Base-by-base conservation (phyloP, 495 filamentous ascomycete genomes). In the Neurospora sublineolata region DNA sequence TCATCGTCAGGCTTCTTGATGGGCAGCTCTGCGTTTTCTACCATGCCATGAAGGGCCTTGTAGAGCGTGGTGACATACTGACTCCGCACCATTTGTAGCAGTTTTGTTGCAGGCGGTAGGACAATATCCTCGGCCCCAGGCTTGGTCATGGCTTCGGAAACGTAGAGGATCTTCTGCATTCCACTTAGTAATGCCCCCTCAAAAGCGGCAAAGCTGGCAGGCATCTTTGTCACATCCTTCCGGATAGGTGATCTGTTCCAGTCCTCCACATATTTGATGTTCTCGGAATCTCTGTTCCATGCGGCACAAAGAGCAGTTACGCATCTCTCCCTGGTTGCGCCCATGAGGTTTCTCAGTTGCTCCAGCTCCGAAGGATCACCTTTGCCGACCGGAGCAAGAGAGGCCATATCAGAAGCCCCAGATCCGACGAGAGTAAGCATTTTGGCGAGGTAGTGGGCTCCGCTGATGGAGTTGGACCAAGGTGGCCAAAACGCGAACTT, bases 401-500 rank as follows among this genome's bases (percentile, higher is more conserved):
- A 85, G 4, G 92, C 92, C 89, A 98, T 91, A 76, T 97, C 93
- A 67, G 91, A 90, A 1, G 94, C 93, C 1, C 93, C 95, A 2
- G 87, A 89, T 23, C 94, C 94, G 23, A 97, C 87, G 16, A 96
- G 83, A 4, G 87, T 85, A 9, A 97, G 84, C 74, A 95, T 90
- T 79, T 91, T 92, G 44, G 88, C 85, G 14, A 99, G 86, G 75
- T 97, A 97, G 78, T 96, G 87, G 8, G 93, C 90, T 10, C 91
- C 94, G 73, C 93, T 93, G 18, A 99, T 80, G 0, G 94, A 93
- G 76, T 97, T 98, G 6, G 93, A 91, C 75, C 91, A 90, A 0
- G 95, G 95, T 2, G 96, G 93, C 92, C 96, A 97, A 81, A 99
- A 99, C 1, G 95, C 94, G 82, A 91, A 97, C 64, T 92, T 94